Evolutionary conservation across 2,329 filamentous ascomycete species (phyloP), one percentile per base, ranked within the genome.

Genomic region (Pseudocercospora pini-densiflorae): DNA sequence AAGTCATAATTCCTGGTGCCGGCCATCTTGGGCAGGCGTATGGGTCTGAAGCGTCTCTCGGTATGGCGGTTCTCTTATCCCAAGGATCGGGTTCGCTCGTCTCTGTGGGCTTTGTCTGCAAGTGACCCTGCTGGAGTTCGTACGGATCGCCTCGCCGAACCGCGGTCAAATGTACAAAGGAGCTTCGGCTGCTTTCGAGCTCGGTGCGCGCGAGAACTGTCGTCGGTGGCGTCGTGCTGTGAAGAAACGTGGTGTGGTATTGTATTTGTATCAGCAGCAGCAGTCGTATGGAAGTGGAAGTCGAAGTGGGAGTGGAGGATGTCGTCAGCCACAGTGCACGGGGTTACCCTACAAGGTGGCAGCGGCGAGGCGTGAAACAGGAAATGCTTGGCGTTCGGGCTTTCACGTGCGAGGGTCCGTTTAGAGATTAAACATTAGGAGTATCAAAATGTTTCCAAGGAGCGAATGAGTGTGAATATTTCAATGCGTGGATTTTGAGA

Each of bases 1-100:
- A 98, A 98, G 82, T 99, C 95, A 84, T 99, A 99, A 86, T 99
- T 99, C 82, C 95, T 90, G 86, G 94, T 96, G 81, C 92, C 93
- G 77, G 95, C 94, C 95, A 99, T 99, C 72, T 70, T 79, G 75
- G 51, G 49, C 59, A 24, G 33, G 21, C 53, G 51, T 47, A 12
- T 23, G 31, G 23, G 36, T n/a, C 40, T 36, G 16, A 10, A 43
- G 31, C 55, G 19, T 43, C 55, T 19, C 19, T 40, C n/a, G 55
- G n/a, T 19, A 23, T 43, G 29, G 19, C n/a, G 10, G 7, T 36
- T 19, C 31, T 58, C 55, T 36, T 58, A 19, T 58, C 12, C 55
- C 3, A 23, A 43, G 29, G 9, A 23, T n/a, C n/a, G 55, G 33
- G 55, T 40, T 40, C 24, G 55, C 29, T 29, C 9, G n/a, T 14